phyloP scores from a whole-genome alignment of 2,329 filamentous ascomycete species.

The Diaporthe sp. region DNA sequence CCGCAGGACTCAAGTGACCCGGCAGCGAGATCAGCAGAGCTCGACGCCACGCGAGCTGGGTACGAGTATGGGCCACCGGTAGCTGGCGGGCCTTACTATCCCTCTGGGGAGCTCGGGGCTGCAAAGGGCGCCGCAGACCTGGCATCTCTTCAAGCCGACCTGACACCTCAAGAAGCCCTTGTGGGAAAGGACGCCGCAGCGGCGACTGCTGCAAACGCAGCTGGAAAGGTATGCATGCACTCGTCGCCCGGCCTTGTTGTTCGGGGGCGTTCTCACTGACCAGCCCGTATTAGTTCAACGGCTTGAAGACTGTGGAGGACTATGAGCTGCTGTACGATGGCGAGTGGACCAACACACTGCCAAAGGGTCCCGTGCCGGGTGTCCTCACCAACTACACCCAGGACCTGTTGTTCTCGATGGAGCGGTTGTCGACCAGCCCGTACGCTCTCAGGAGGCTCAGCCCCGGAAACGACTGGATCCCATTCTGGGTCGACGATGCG shows the following conservation, averaged over 20 bases:
- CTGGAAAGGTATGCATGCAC: slow-evolving; percentile 35
- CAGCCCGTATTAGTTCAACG: slow-evolving; percentile 44
- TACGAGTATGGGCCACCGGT: slow-evolving; percentile 38
- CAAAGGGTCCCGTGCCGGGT: slow-evolving; percentile 52
- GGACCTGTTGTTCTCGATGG: slow-evolving; percentile 63
- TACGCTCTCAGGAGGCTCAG: slow-evolving; percentile 54
- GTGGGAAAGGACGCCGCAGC: slow-evolving; percentile 1
- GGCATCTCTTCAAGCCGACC: slow-evolving; percentile 32
- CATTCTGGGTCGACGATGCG: slow-evolving; percentile 53
- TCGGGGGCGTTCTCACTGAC: not conserved
- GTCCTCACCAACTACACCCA: slow-evolving; percentile 60
- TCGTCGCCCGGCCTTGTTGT: not conserved
- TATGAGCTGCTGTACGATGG: slow-evolving; percentile 57
- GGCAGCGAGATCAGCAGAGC: not conserved
- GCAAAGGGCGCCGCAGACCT: slow-evolving; percentile 38
- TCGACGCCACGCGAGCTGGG: slow-evolving; percentile 24
- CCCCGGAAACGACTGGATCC: slow-evolving; percentile 49
- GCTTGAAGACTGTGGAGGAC: slow-evolving; percentile 52
- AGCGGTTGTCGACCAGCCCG: slow-evolving; percentile 58
- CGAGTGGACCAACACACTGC: slow-evolving; percentile 55
- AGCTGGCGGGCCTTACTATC: slow-evolving; percentile 42
- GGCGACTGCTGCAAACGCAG: not conserved
- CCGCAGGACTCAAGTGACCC: slow-evolving; percentile 12
- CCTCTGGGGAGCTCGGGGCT: slow-evolving; percentile 36
- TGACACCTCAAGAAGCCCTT: slow-evolving; percentile 21